Conservation (phyloP, 2,329 filamentous ascomycete genomes). For the Graphilbum sp. region DNA sequence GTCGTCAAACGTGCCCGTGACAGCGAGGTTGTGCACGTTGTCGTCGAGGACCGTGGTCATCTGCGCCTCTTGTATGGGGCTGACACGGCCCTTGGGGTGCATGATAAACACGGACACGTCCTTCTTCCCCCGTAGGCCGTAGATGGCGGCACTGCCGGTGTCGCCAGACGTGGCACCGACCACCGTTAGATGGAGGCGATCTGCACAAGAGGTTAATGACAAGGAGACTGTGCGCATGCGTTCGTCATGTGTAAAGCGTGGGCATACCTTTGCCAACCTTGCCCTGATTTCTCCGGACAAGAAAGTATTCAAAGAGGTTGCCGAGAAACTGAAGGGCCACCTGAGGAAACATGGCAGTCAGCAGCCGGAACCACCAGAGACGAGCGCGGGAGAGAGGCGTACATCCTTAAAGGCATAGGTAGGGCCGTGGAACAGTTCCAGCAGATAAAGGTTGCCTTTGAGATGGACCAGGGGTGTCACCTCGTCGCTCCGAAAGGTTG, state of each 20-base stretch:
- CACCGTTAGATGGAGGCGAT: slow-evolving; percentile 68
- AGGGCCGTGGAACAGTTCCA: slow-evolving; percentile 93
- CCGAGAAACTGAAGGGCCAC: slow-evolving; percentile 75
- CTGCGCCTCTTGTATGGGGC: slow-evolving; percentile 84
- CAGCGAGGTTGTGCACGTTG: slow-evolving; percentile 85
- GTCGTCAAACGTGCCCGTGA: slow-evolving; percentile 87
- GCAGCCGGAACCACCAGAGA: neutral
- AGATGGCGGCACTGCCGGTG: slow-evolving; percentile 90
- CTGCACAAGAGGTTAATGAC: slow-evolving; percentile 15
- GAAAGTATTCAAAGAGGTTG: slow-evolving; percentile 88
- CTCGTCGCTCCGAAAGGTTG: slow-evolving; percentile 68
- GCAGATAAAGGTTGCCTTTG: slow-evolving; percentile 58
- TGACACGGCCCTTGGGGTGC: slow-evolving; percentile 79
- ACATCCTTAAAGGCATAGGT: slow-evolving; percentile 95
- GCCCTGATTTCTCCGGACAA: slow-evolving; percentile 54
- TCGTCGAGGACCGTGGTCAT: slow-evolving; percentile 88
- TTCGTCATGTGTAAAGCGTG: no score
- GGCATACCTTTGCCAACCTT: slow-evolving; percentile 44
- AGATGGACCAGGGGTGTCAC: slow-evolving; percentile 69
- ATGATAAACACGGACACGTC: slow-evolving; percentile 95
- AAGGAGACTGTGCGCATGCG: no score
- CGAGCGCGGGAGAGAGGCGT: neutral
- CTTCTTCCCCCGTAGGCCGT: slow-evolving; percentile 86
- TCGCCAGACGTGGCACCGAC: slow-evolving; percentile 77
- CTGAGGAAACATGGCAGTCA: slow-evolving; percentile 3